Conservation (phyloP, 768 basidiomycete genomes). For the Lentinula boryana region DNA sequence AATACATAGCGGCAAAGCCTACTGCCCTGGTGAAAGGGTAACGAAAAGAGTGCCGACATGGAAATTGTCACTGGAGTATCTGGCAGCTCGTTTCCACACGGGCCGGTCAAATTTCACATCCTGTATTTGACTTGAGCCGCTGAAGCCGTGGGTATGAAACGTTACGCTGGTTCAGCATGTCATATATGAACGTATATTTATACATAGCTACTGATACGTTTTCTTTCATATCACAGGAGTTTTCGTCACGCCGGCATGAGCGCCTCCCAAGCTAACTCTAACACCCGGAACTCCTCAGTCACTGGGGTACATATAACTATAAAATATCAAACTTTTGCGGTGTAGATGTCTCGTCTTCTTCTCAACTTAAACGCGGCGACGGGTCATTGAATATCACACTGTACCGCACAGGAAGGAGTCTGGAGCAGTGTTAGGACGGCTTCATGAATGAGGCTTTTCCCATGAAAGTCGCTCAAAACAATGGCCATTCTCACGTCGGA, state of each 20-base stretch:
- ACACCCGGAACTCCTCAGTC: not conserved
- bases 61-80: not conserved
- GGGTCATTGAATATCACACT: not conserved
- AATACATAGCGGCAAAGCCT: not conserved
- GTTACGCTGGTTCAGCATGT: not conserved
- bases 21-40: no score
- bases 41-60: not conserved
- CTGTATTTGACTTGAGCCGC: not conserved
- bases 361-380: not conserved
- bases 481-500: constrained; percentile 7
- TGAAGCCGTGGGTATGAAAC: constrained; percentile 1
- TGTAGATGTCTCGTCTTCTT: not conserved
- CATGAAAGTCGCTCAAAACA: constrained; percentile 2
- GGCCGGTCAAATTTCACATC: not conserved
- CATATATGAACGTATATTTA: not conserved
- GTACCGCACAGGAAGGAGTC: not conserved
- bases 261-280: not conserved
- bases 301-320: not conserved
- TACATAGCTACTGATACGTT: not conserved
- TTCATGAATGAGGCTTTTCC: not conserved
- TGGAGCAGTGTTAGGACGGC: not conserved
- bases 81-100: no score
- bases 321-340: not conserved
- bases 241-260: not conserved
- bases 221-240: not conserved